Conservation (phyloP, 345 rosid genomes). For the Tarenaya hassleriana region DNA sequence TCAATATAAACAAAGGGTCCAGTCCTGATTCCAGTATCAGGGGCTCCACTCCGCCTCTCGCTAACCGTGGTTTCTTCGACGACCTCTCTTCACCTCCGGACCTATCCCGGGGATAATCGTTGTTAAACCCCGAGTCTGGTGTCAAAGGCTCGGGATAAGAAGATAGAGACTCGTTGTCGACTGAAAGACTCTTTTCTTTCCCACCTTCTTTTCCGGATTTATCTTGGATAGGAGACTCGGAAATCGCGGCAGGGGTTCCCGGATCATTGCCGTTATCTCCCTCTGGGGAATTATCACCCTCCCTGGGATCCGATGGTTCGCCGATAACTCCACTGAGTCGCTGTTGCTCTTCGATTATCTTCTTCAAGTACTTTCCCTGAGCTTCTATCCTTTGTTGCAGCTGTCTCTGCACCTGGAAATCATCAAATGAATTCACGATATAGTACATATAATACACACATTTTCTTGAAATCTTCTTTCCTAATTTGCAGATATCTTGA, state of each 20-base stretch:
- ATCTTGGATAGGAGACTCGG: constrained; percentile 68
- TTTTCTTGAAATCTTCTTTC: background rate
- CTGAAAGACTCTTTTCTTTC: constrained; percentile 65
- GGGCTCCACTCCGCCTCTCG: constrained; percentile 39
- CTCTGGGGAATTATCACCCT: constrained; percentile 40
- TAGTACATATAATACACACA: no score
- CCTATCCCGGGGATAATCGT: constrained; percentile 51
- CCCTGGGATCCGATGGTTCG: constrained; percentile 41
- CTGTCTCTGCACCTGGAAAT: constrained; percentile 91
- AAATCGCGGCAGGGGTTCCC: constrained; percentile 80
- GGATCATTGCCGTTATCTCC: constrained; percentile 73
- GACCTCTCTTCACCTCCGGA: constrained; percentile 48
- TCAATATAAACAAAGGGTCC: constrained; percentile 35
- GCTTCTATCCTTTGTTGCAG: constrained; percentile 95
- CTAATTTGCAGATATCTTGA: no score
- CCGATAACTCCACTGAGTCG: constrained; percentile 64
- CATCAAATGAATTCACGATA: no score
- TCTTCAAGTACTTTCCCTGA: constrained; percentile 92
- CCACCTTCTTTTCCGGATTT: constrained; percentile 55
- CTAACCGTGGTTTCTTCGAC: constrained; percentile 60
- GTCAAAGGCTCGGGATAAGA: constrained; percentile 79
- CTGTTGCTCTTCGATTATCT: constrained; percentile 98
- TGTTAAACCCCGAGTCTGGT: constrained; percentile 73
- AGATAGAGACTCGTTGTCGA: constrained; percentile 78
- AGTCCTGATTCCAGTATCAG: constrained; percentile 80